Base-by-base conservation (phyloP, 768 basidiomycete species). In the Boletus pseudopeckii region DNA sequence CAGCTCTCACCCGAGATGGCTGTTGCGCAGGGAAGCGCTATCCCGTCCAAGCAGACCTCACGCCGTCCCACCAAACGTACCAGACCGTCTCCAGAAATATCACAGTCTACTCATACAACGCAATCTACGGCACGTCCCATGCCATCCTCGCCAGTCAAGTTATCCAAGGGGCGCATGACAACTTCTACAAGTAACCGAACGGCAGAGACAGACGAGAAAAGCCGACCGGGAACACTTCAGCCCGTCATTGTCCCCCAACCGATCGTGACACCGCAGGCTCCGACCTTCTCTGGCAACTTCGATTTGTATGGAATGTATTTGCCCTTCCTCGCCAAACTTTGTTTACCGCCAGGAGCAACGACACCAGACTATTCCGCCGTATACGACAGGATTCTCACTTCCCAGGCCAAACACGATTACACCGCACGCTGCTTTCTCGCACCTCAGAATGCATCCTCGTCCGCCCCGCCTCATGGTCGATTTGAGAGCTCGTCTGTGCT, bases 301-400 rank as follows among this genome's bases (percentile, higher is more conserved):
- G 75, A 75, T 61, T 41, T 75, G 33, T 75, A 76, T 51, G 65
- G 63, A 17, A 75, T 74, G 73, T 65, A 68, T 38, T 58, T 76
- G 22, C 69, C 73, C 2, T 71, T 70, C 57, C 69, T 75, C 28
- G 47, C 59, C 56, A 68, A 66, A 22, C 63, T 67, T 38, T 75
- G 69, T 57, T 49, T 67, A 14, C 71, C 73, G 1, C 30, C 50
- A 4, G 67, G 64, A 14, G 64, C 58, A n/a, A 58, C 58, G 18
- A 44, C 58, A 7, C 68, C 69, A 4, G 46, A 67, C 38, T 69
- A 70, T 20, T 64, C 64, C 17, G 64, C 63, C 0, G 59, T 75
- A 17, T 69, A 75, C 45, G 58, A 75, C 40, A 68, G 57, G 6
- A 70, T 75, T 34, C 70, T 75, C 28, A 58, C 63, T 8, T 74